Percentiles rank a stretch among this genome's conserved stretches.
These are phyloP conservation scores for Metarhizium anisopliae DNA, from an alignment of 2,329 filamentous ascomycete species.

Conservation along the genomic window DNA sequence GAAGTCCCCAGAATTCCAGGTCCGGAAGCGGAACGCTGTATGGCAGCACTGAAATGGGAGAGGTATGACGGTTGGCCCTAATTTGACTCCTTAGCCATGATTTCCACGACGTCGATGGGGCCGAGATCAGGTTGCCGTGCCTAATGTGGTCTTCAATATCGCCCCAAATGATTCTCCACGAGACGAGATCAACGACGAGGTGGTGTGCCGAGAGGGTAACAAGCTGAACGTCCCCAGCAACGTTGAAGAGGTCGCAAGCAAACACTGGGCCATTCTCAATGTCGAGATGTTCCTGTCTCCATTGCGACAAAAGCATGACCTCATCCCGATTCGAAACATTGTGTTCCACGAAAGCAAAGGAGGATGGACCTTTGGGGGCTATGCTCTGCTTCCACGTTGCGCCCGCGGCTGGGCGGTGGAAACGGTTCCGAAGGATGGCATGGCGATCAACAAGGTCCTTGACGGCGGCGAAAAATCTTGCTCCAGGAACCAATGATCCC, in stretches of 20 bases:
- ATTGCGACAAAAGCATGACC: neutral
- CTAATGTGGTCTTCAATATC: constrained; percentile 10
- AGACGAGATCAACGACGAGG: constrained; percentile 34
- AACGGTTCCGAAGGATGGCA: constrained; percentile 27
- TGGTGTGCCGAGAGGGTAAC: constrained; percentile 11
- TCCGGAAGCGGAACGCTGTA: constrained; percentile 9
- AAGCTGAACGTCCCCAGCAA: constrained; percentile 4
- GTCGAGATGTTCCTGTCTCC: constrained; percentile 6
- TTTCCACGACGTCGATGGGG: constrained; percentile 21
- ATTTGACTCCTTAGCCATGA: constrained; percentile 25
- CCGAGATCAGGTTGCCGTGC: neutral
- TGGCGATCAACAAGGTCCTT: constrained; percentile 20
- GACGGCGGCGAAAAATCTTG: constrained; percentile 13
- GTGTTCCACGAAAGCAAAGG: neutral
- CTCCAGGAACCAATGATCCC: constrained; percentile 5
- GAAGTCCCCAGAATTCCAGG: constrained; percentile 11
- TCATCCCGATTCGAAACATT: neutral
- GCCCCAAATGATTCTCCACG: constrained; percentile 29
- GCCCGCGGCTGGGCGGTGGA: constrained; percentile 4
- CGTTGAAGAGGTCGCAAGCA: constrained; percentile 11
- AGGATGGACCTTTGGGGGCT: neutral
- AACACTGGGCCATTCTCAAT: constrained; percentile 12
- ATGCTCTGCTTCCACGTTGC: constrained; percentile 16
- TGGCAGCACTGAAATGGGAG: constrained; percentile 4
- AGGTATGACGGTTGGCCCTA: constrained; percentile 14